Conservation (phyloP, 2,329 filamentous ascomycete genomes). For the Sarocladiaceae sp. region DNA sequence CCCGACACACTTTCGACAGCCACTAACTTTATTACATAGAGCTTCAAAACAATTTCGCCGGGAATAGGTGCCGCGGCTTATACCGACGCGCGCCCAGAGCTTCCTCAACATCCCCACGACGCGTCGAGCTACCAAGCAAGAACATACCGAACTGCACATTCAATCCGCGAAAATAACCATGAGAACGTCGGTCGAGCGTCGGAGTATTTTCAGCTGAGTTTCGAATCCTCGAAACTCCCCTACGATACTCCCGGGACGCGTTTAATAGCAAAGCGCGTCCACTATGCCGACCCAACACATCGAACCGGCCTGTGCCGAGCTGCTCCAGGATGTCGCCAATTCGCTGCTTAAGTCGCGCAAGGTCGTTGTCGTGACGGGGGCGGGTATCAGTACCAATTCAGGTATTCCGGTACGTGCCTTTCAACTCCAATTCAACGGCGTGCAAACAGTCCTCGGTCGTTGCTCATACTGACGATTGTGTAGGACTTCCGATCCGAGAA, state of each 20-base stretch:
- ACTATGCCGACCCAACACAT: slow-evolving; percentile 58
- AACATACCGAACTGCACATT: not conserved
- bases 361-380: slow-evolving; percentile 68
- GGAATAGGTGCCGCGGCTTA: too few species aligned
- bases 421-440: not conserved
- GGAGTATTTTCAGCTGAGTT: not conserved
- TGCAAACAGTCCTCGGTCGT: not conserved
- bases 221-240: not conserved
- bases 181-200: not conserved
- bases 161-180: not conserved
- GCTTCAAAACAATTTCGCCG: too few species aligned
- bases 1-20: too few species aligned
- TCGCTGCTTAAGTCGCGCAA: slow-evolving; percentile 60
- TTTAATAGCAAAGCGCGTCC: not conserved
- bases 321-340: slow-evolving; percentile 63
- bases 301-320: slow-evolving; percentile 40
- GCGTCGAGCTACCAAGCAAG: not conserved
- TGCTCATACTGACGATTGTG: slow-evolving; percentile 11
- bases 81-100: not conserved
- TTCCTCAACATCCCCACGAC: not conserved
- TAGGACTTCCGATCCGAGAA: slow-evolving; percentile 71
- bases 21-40: too few species aligned
- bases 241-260: not conserved
- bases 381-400: slow-evolving; percentile 72
- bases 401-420: slow-evolving; percentile 59